Evolutionary conservation across 2,329 filamentous ascomycete species (phyloP), one percentile per base, ranked within the genome.

Genomic region (Diaporthe ilicicola): DNA sequence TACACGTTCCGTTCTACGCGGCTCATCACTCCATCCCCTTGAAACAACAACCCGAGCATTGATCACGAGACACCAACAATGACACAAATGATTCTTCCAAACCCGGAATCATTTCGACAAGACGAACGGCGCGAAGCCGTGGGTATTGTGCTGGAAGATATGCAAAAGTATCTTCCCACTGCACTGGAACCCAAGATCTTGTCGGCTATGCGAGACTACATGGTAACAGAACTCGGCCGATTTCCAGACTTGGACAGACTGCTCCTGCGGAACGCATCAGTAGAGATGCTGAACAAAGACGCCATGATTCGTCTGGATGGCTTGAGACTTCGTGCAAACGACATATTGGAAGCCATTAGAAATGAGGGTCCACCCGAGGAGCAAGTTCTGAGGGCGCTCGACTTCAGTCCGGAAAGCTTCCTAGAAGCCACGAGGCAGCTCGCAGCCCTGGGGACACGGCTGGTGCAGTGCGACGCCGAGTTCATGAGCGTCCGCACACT

Each of bases 31-130:
- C 6, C 12, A 8, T 34, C 5, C 6, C 29, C n/a, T 12, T 12
- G 37, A 15, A 55, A 9, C 29, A 34, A 22, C 9, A 55, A 55
- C 17, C 32, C 15, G 1, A 34, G 29, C 8, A 10, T 10, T 8
- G 19, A 34, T 34, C 27, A 12, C 42, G 22, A 29, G 4, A 48
- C 48, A 42, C 27, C 3, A 24, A 42, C 22, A 22, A 12, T n/a
- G 10, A 48, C 6, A 37, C 12, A 34, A 5, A 9, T 2, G 2
- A 9, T 10, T 4, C 7, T 17, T 39, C 32, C 19, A 27, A 15
- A 17, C 8, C 5, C 2, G 19, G 19, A 1, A 9, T 3, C 2
- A 7, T 1, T 1, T 15, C 2, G 1, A 19, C 39, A 17, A 22
- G 10, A 34, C 10, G 22, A 48, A n/a, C 19, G 27, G 5, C 17